Evolutionary conservation across 2,329 filamentous ascomycete genomes (phyloP).

Genomic region (Phyllosticta citriasiana): DNA sequence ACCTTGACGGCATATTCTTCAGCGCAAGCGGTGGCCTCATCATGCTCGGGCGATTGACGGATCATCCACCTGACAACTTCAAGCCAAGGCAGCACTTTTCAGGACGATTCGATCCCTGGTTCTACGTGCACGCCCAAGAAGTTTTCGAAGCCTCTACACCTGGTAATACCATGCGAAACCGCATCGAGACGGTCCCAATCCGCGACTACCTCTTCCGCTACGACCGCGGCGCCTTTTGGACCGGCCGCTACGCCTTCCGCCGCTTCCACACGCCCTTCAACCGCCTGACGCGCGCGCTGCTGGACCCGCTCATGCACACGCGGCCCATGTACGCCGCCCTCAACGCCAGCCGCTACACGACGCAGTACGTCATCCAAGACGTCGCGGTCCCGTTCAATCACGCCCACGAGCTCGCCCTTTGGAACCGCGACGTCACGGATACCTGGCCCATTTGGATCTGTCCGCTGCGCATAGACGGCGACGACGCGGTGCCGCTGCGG

Average conservation of each 20-base stretch:
- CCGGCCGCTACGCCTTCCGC: conserved; percentile 48
- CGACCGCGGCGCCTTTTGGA: conserved; percentile 58
- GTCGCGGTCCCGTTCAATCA: conserved; percentile 47
- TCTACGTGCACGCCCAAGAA: conserved; percentile 52
- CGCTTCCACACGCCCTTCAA: conserved; percentile 55
- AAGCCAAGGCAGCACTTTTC: conserved; percentile 39
- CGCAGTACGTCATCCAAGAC: conserved; percentile 53
- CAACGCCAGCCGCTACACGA: conserved; percentile 46
- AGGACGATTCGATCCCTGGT: conserved; percentile 58
- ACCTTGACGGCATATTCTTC: conserved; percentile 61
- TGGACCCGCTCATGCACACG: conserved; percentile 53
- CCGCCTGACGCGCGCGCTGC: conserved; percentile 44
- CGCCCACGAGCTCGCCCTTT: conserved; percentile 44
- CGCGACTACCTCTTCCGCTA: conserved; percentile 51
- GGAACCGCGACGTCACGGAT: conserved; percentile 36
- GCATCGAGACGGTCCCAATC: conserved; percentile 35
- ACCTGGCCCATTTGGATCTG: conserved; percentile 53
- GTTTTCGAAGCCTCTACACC: not conserved
- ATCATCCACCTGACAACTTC: conserved; percentile 30
- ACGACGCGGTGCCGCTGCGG: conserved; percentile 2
- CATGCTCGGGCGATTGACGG: conserved; percentile 49
- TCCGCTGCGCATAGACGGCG: conserved; percentile 33
- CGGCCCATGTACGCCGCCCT: conserved; percentile 53
- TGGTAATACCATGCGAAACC: not conserved
- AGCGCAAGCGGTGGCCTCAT: conserved; percentile 45